Evolutionary conservation across 2,329 filamentous ascomycete species (phyloP), one percentile per base, ranked within the genome.

Genomic region (Cercospora zeae-maydis): DNA sequence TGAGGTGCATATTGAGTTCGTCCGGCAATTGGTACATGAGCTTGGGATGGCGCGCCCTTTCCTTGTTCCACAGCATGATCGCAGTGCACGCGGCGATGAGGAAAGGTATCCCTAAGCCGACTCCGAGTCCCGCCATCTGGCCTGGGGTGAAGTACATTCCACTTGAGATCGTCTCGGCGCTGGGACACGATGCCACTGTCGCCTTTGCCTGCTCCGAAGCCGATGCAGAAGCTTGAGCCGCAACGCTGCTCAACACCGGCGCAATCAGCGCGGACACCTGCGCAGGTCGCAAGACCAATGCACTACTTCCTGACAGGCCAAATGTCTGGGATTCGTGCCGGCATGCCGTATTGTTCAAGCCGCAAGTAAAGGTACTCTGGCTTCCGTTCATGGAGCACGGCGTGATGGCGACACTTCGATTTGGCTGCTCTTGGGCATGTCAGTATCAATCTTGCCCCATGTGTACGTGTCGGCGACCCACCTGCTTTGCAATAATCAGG

Each of bases 11-110:
- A 37, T 69, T 58, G 45, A 71, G 52, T 21, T 72, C 65, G 63
- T 74, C 72, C 11, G 73, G 73, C 1, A 74, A 64, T 33, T 69
- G 69, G 62, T 74, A 75, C 69, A 74, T 73, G 13, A 73, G 66
- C 47, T 69, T 73, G 13, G 70, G 72, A 27, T 57, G 31, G 58
- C 64, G 59, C 60, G 60, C 30, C 62, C 47, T 62, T 58, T 61
- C 64, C 69, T 57, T 71, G 67, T 55, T 59, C 56, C 58, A 64
- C 11, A 71, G 39, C 51, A 69, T 62, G 47, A 72, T 24, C 8
- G 66, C 64, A 42, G 69, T 61, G 42, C 64, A 59, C 14, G 72
- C 61, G 14, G 68, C 68, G 49, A 73, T 66, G 10, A 72, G 62
- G 5, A 75, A 58, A 4, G 73, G 73, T 2, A 74, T 61, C 3